Base-by-base conservation (phyloP, 768 basidiomycete genomes). In the Phanerochaete sordida region DNA sequence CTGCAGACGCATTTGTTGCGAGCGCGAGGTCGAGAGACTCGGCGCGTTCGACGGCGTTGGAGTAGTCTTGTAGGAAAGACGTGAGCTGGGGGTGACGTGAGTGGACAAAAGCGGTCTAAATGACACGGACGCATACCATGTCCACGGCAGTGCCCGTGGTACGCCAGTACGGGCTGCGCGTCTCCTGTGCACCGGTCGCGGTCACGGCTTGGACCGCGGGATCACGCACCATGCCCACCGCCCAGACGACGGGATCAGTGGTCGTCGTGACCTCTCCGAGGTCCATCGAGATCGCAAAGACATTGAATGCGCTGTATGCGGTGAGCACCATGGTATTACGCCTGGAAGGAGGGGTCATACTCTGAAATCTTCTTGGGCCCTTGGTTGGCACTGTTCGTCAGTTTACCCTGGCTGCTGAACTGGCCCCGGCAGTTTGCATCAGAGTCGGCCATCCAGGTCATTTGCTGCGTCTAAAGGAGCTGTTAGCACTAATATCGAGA, bases 211-310 rank as follows among this genome's bases (percentile, higher is more conserved):
- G 46, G 52, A 71, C 59, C 0, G 65, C 64, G 3, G 69, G 69
- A 44, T 74, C 66, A 9, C 70, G 61, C 2, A 68, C 60, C 50
- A 64, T 66, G 7, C 73, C 72, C 11, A 74, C 59, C 0, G 69
- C 57, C 70, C 70, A 73, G 1, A 70, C 65, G 12, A 69, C 58
- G 0, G 73, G 65, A 1, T 30, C 44, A 11, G 59, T 46, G 0
- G 67, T 68, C 23, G 50, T 45, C 19, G 44, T 39, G 21, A 72
- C 67, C 11, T 4, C 58, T 2, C 73, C 72, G 3, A 73, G 67
- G 45, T 73, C 65, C 2, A 64, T 58, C 1, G 73, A 51, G 24
- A 74, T 60, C 8, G 59, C 72, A 56, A 65, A 71, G 3, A 70
- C 68, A 2, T 62, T 33, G 50, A 64, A 70, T 15, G 58, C 53